A percentile compares a stretch with the other conserved stretches of the same genome.
Evolutionary conservation across 2,329 filamentous ascomycete genomes (phyloP).

Genomic region (Aspergillus proliferans): DNA sequence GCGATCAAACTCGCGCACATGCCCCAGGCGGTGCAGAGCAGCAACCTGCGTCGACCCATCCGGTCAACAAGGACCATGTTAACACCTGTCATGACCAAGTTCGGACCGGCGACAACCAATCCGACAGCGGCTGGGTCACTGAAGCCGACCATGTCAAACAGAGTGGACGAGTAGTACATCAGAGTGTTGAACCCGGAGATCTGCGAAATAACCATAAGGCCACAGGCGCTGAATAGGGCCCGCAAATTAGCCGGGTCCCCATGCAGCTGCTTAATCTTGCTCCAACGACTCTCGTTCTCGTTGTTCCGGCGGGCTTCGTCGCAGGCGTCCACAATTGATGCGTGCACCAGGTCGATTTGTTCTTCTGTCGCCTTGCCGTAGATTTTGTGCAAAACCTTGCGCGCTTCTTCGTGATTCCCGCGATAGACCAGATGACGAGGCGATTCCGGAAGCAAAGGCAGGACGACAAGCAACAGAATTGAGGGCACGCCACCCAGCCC

Average conservation of each 20-base stretch:
- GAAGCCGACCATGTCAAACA: conserved; percentile 46
- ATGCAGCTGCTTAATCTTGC: conserved; percentile 44
- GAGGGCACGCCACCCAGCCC: conserved; percentile 44
- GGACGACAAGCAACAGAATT: conserved; percentile 38
- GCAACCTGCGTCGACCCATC: conserved; percentile 41
- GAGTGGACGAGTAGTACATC: conserved; percentile 41
- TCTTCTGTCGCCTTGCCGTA: conserved; percentile 28
- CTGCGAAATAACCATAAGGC: conserved; percentile 49
- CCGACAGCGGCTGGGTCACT: conserved; percentile 44
- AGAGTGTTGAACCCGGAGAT: conserved; percentile 43
- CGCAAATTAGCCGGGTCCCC: conserved; percentile 29
- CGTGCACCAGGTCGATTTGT: conserved; percentile 42
- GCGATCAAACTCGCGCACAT: conserved; percentile 41
- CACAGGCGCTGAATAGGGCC: conserved; percentile 42
- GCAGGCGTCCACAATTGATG: conserved; percentile 37
- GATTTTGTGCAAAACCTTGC: conserved; percentile 30
- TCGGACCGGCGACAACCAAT: conserved; percentile 25
- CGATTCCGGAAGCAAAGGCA: conserved; percentile 40
- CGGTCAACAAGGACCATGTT: conserved; percentile 44
- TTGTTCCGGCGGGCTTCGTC: conserved; percentile 37
- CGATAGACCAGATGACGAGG: conserved; percentile 20
- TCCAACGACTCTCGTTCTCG: conserved; percentile 37
- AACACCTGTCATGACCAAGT: conserved; percentile 46
- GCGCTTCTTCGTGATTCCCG: conserved; percentile 12
- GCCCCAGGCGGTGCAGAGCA: conserved; percentile 40